Conservation (phyloP, 306 rosid genomes). For the Cucurbita pepo region DNA sequence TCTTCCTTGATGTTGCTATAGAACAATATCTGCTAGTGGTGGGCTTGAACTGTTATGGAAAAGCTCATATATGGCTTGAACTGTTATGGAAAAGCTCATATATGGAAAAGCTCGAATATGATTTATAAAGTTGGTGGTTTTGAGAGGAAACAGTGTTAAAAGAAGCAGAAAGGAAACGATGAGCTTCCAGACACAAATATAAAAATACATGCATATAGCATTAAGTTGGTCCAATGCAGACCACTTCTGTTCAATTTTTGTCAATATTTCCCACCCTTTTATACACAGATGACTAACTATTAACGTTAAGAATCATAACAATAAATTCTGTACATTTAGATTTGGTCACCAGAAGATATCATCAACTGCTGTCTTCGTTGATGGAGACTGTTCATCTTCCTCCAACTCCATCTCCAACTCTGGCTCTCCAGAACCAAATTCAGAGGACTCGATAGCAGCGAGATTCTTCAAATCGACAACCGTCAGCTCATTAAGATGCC, state of each 20-base stretch:
- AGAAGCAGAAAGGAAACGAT: neutral
- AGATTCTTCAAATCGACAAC: constrained; percentile 88
- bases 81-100: too few relatives aligned
- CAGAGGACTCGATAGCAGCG: constrained; percentile 57
- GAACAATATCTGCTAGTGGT: too few relatives aligned
- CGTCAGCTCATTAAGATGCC: constrained; percentile 63
- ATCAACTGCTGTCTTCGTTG: constrained; percentile 27
- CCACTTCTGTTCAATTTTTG: constrained; percentile 14
- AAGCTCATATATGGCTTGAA: too few relatives aligned
- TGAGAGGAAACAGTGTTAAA: neutral
- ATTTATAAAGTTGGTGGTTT: too few relatives aligned
- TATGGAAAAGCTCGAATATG: too few relatives aligned
- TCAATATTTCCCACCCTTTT: constrained; percentile 8
- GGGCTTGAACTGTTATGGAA: too few relatives aligned
- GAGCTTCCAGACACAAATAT: neutral
- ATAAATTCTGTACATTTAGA: constrained; percentile 43
- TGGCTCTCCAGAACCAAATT: constrained; percentile 52
- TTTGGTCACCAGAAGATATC: constrained; percentile 59
- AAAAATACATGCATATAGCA: constrained; percentile 29
- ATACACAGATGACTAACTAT: constrained; percentile 27
- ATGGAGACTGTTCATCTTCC: constrained; percentile 29
- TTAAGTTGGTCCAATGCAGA: constrained; percentile 39
- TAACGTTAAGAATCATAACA: constrained; percentile 50
- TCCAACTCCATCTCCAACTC: constrained; percentile 59
- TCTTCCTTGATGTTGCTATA: neutral